phyloP scores from a whole-genome alignment of 2,329 filamentous ascomycete species.

The Talaromyces pinophilus region DNA sequence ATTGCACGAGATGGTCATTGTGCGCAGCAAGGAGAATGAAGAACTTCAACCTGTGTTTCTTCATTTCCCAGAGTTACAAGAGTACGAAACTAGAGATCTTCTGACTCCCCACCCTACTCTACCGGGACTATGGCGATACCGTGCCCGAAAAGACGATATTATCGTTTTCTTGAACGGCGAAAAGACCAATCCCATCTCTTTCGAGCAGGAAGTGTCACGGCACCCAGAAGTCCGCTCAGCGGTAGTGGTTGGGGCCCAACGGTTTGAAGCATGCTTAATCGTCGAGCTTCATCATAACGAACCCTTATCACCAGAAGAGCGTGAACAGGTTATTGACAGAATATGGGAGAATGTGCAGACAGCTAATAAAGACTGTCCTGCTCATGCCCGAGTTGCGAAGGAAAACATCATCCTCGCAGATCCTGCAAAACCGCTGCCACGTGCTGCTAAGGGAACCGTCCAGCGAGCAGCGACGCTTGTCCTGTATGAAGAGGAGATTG shows the following conservation, averaged over 20 bases:
- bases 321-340: slow-evolving; percentile 1
- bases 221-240: slow-evolving; percentile 13
- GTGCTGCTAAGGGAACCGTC: slow-evolving; percentile 19
- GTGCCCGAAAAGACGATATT: slow-evolving; percentile 23
- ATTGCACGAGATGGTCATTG: slow-evolving; percentile 16
- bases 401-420: slow-evolving; percentile 7
- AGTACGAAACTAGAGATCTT: slow-evolving; percentile 20
- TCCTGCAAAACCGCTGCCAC: slow-evolving; percentile 10
- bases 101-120: slow-evolving; percentile 20
- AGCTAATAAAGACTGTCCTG: slow-evolving; percentile 16
- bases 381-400: slow-evolving; percentile 16
- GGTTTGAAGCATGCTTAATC: slow-evolving; percentile 20
- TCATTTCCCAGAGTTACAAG: slow-evolving; percentile 17
- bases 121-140: slow-evolving; percentile 21
- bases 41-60: slow-evolving; percentile 16
- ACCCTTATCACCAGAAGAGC: not conserved
- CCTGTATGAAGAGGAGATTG: slow-evolving; percentile 18
- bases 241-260: slow-evolving; percentile 16
- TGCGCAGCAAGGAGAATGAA: slow-evolving; percentile 5
- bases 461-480: slow-evolving; percentile 13
- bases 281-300: slow-evolving; percentile 8
- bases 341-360: slow-evolving; percentile 14
- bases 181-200: slow-evolving; percentile 22
- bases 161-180: slow-evolving; percentile 22
- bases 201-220: slow-evolving; percentile 18